Base-by-base conservation (phyloP, 2,329 filamentous ascomycete genomes). In the Penicillium brasilianum region DNA sequence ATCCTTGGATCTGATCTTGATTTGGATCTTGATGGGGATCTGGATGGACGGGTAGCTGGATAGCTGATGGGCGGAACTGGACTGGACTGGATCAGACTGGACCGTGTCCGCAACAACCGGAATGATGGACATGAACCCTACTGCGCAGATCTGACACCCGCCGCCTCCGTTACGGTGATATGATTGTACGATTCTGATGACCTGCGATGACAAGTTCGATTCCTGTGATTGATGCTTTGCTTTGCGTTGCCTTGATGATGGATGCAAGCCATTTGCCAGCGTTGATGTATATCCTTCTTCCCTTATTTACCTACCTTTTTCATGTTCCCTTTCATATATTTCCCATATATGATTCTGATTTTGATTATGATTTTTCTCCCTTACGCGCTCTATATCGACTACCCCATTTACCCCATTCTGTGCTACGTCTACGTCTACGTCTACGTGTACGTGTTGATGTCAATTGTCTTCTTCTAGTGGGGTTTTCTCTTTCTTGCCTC, bases 101-200 rank as follows among this genome's bases (percentile, higher is more conserved):
- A 22, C 8, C 10, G 1, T 13, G 18, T 20, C 22, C 9, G 30
- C 22, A 11, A 18, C 44, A 48, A 43, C 39, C 10, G 14, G 3
- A 14, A 48, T 16, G 50, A 39, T 28, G 34, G 14, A 39, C 4
- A 22, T n/a, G 20, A 14, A 25, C 28, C 13, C 20, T 6, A 20
- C 49, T 14, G 22, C 30, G 6, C 3, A n/a, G 30, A 4, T 20
- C 28, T 8, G 28, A 57, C 53, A 57, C 32, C 32, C 43, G 46
- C 44, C 49, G 49, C 55, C 60, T 63, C 61, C 60, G 61, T 61
- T 64, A 72, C 62, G 71, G 66, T 67, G 69, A 70, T 69, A 74
- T 70, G 71, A 72, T 71, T 74, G 71, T 74, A 74, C 69, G 71
- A 74, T 71, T 72, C 69, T 71, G 70, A 74, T 71, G 71, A 74